phyloP scores from a whole-genome alignment of 2,329 filamentous ascomycete genomes.

The Leptographium lundbergii region DNA sequence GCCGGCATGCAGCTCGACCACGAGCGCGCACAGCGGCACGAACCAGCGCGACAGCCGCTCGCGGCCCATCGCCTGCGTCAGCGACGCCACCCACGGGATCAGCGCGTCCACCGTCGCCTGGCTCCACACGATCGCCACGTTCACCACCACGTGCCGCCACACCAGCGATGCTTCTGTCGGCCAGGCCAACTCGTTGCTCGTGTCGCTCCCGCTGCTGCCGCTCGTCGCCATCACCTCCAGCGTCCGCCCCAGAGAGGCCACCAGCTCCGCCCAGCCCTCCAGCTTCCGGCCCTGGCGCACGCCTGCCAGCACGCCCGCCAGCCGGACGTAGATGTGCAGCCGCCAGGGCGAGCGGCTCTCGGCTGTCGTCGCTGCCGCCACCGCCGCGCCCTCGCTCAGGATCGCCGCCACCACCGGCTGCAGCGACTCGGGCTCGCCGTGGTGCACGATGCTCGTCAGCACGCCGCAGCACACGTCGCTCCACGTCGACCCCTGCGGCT shows the following conservation, averaged over 20 bases:
- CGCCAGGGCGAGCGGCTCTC: constrained; percentile 24
- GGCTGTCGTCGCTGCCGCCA: constrained; percentile 21
- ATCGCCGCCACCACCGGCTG: constrained; percentile 52
- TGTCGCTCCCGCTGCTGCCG: constrained; percentile 19
- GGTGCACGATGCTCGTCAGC: constrained; percentile 70
- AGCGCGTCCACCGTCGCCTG: constrained; percentile 68
- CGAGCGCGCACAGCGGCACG: constrained; percentile 71
- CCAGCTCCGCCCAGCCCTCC: constrained; percentile 53
- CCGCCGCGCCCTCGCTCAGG: constrained; percentile 30
- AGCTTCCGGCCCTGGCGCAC: constrained; percentile 74
- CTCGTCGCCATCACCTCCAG: constrained; percentile 29
- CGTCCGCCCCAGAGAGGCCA: constrained; percentile 41
- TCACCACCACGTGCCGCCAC: constrained; percentile 48
- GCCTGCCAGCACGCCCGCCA: constrained; percentile 59
- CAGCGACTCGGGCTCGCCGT: constrained; percentile 65
- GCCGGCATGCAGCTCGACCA: constrained; percentile 59
- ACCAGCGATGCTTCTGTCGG: constrained; percentile 22
- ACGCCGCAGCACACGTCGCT: constrained; percentile 61
- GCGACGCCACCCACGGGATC: constrained; percentile 53
- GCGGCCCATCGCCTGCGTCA: constrained; percentile 49
- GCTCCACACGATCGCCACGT: constrained; percentile 55
- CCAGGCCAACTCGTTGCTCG: not conserved
- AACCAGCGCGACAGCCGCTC: constrained; percentile 61
- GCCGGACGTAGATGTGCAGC: constrained; percentile 35
- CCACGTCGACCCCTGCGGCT: constrained; percentile 29